A percentile compares a stretch with the other conserved stretches of the same genome.
These are phyloP conservation scores for Zasmidium angulare DNA, from an alignment of 2,329 filamentous ascomycete genomes.

Conservation along the genomic window DNA sequence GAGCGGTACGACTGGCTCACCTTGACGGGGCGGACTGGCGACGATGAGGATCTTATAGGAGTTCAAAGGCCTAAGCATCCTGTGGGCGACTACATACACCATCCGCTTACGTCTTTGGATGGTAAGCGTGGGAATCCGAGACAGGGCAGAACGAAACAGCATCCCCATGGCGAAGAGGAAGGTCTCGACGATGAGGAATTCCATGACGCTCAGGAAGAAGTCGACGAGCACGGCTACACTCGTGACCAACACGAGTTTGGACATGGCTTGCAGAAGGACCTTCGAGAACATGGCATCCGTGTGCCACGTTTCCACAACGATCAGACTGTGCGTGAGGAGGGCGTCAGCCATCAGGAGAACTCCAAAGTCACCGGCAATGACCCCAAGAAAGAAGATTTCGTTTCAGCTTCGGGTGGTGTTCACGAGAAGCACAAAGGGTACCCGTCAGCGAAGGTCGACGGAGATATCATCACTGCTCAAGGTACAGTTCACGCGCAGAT, in stretches of 20 bases:
- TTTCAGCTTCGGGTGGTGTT: conserved; percentile 34
- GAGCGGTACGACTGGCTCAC: conserved; percentile 80
- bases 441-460: conserved; percentile 24
- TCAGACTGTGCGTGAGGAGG: neutral
- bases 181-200: conserved; percentile 25
- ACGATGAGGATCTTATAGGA: conserved; percentile 80
- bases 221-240: conserved; percentile 36
- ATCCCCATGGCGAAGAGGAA: conserved; percentile 11
- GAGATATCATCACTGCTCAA: conserved; percentile 41
- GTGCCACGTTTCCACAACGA: conserved; percentile 9
- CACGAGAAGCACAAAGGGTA: conserved; percentile 32
- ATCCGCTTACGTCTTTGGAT: conserved; percentile 70
- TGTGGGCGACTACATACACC: conserved; percentile 80
- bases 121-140: conserved; percentile 58
- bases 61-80: conserved; percentile 88
- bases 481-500: conserved; percentile 81
- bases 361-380: conserved; percentile 34
- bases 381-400: conserved; percentile 32
- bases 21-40: conserved; percentile 71
- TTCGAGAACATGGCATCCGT: conserved; percentile 20
- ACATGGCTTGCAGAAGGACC: conserved; percentile 29
- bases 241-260: conserved; percentile 30
- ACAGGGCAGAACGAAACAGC: conserved; percentile 34
- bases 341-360: conserved; percentile 30
- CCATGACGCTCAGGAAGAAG: conserved; percentile 27